Evolutionary conservation across 2,329 filamentous ascomycete species (phyloP).

Genomic region (Aspergillus sp.): DNA sequence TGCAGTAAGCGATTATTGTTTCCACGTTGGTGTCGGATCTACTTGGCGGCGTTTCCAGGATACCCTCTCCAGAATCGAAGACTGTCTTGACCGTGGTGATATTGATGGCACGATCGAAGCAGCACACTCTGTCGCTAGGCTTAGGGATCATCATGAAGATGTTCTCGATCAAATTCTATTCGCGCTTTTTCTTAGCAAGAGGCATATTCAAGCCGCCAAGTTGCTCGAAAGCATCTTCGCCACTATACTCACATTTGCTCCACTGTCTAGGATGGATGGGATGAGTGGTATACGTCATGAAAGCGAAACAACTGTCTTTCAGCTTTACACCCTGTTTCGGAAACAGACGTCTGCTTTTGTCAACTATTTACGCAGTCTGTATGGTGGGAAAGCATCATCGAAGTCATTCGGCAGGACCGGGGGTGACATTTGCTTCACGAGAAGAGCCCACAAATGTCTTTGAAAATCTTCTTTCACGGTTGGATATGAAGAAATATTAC

Average conservation of each 20-base stretch:
- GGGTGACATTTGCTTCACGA: slow-evolving; percentile 22
- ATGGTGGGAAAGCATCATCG: slow-evolving; percentile 58
- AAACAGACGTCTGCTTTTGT: slow-evolving; percentile 73
- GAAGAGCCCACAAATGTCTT: slow-evolving; percentile 55
- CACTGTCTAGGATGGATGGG: slow-evolving; percentile 29
- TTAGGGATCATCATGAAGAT: slow-evolving; percentile 67
- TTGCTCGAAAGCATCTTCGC: slow-evolving; percentile 74
- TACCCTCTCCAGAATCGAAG: slow-evolving; percentile 61
- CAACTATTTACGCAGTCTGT: slow-evolving; percentile 61
- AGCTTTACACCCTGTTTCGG: slow-evolving; percentile 61
- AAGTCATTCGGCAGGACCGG: slow-evolving; percentile 21
- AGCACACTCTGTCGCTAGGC: slow-evolving; percentile 58
- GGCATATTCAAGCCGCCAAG: slow-evolving; percentile 67
- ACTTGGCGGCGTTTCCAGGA: slow-evolving; percentile 69
- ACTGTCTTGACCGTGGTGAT: slow-evolving; percentile 46
- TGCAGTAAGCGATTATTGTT: slow-evolving; percentile 69
- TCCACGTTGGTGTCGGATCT: slow-evolving; percentile 68
- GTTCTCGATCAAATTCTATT: slow-evolving; percentile 72
- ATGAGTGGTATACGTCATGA: slow-evolving; percentile 37
- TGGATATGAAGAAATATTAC: slow-evolving; percentile 71
- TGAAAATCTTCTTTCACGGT: slow-evolving; percentile 61
- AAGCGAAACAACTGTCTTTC: slow-evolving; percentile 35
- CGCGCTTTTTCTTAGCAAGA: slow-evolving; percentile 66
- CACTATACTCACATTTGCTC: slow-evolving; percentile 65
- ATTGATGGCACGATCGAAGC: slow-evolving; percentile 43